These are phyloP conservation scores for Nakataea oryzae DNA, from an alignment of 2,329 filamentous ascomycete genomes.

Conservation along the genomic window DNA sequence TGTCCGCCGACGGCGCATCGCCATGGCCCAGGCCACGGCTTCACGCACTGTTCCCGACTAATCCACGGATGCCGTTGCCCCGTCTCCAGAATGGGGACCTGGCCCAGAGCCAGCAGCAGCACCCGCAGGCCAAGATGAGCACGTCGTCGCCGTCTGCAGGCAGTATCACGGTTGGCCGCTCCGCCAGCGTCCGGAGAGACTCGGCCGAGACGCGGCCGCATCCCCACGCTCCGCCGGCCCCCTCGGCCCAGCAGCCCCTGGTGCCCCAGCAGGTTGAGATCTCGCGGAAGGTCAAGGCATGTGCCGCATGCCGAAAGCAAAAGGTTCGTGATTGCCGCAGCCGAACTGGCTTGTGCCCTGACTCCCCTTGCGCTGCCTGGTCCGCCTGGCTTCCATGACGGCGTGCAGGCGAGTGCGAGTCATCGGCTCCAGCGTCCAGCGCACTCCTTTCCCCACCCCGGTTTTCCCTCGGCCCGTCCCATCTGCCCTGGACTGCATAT, in stretches of 20 bases:
- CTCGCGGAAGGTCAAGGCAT: constrained; percentile 28
- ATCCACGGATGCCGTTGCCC: background rate
- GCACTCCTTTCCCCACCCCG: background rate
- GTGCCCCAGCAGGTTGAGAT: constrained; percentile 11
- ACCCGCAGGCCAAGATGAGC: background rate
- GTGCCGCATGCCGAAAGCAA: constrained; percentile 27
- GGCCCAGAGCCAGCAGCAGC: background rate
- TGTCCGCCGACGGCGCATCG: background rate
- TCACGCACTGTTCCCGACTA: background rate
- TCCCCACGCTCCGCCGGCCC: background rate
- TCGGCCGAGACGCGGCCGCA: background rate
- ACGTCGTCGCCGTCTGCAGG: background rate
- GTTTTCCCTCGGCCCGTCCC: background rate
- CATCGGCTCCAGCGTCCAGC: background rate
- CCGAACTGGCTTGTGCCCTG: background rate
- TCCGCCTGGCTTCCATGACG: background rate
- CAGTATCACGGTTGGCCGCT: background rate
- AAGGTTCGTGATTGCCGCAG: constrained; percentile 18
- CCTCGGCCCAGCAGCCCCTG: background rate
- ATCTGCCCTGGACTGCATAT: background rate
- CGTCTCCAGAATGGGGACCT: background rate
- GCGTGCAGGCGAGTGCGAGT: background rate
- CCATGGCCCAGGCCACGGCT: too few species aligned
- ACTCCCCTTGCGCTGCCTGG: background rate
- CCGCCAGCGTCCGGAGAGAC: background rate